Evolutionary conservation across 1,284 basidiomycete species (phyloP), one percentile per base, ranked within the genome.

Genomic region (Paramarasmius palmivorus): DNA sequence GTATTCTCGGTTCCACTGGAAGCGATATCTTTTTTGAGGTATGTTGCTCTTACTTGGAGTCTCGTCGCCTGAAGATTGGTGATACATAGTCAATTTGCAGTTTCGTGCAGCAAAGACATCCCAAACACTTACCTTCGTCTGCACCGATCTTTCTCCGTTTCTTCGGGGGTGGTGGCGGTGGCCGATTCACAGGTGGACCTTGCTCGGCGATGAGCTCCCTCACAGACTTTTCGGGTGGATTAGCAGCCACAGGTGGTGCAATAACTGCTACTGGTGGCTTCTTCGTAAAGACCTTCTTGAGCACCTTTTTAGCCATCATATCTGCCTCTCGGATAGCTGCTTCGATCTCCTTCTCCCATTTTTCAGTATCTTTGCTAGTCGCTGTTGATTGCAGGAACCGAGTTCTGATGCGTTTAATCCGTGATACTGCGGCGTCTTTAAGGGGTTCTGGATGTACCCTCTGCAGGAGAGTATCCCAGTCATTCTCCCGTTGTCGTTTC

Each of bases 1-100:
- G 57, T 87, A 93, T 47, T 94, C 90, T 46, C 81, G 70, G 51
- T 81, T 92, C 93, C 93, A 96, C 48, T 84, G 81, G 65, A 92
- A 92, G 50, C 92, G 81, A 57, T 81, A 77, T 36, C 88, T 74
- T 34, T 83, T 69, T 71, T 44, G 58, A 59, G 56, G 58, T 60
- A 59, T 68, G 71, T 54, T 39, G 25, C 29, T 23, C 17, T 10
- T 35, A 36, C n/a, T 51, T 50, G 17, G 35, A 37, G 29, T 46
- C 35, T 7, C n/a, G 36, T 32, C 45, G 45, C 56, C 62, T 34
- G 52, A 54, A 39, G 29, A 19, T 22, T 29, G 42, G 14, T 26
- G 35, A 40, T 12, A 39, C 40, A 42, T 50, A 41, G 36, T 52
- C 23, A 25, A 32, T 12, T 14, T n/a, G 26, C 2, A 40, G 17